Evolutionary conservation across 495 filamentous ascomycete genomes (phyloP), one percentile per base, ranked within the genome.

Genomic region (Xylona heveae): DNA sequence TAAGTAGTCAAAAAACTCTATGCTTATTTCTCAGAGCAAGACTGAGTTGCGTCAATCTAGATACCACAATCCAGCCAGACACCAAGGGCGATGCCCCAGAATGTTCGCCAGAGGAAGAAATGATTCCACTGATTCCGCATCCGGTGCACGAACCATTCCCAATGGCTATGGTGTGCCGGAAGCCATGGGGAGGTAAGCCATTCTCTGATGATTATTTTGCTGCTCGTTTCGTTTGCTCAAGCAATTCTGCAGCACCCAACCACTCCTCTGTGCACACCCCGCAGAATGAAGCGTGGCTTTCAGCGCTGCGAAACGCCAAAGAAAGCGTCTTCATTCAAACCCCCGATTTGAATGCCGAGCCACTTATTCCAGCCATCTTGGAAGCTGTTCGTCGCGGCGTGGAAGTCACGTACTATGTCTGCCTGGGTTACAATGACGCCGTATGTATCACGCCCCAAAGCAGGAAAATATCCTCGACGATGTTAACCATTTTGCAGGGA

Each of bases 371-470:
- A 1, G 67, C 70, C 3, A 51, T 82, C 15, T 36, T 59, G 1
- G 60, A 62, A 13, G 75, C 77, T 1, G 62, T 68, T n/a, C 59
- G 66, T 31, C 58, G 74, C 10, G 74, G 74, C 9, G 52, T 80
- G 2, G 51, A 64, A 7, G 68, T 82, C 1, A 65, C 62, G 2
- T 71, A 61, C 43, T 81, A 78, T 36, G 51, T 82, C 14, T 78
- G 72, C 33, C 59, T 82, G 1, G 74, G 78, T 1, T 84, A 84
- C 46, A 82, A 82, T 40, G 77, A 84, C 38, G 55, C 68, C 5
- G 58, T 61, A 40, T 28, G 51, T 47, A 24, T 3, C 10, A 20
- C 25, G 12, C 29, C 19, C 18, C n/a, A 20, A 10, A 28, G n/a
- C n/a, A n/a, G n/a, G n/a, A n/a, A n/a, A n/a, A n/a, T n/a, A n/a